phyloP scores from a whole-genome alignment of 176 grass and related monocot genomes.

The Cymbopogon citratus region DNA sequence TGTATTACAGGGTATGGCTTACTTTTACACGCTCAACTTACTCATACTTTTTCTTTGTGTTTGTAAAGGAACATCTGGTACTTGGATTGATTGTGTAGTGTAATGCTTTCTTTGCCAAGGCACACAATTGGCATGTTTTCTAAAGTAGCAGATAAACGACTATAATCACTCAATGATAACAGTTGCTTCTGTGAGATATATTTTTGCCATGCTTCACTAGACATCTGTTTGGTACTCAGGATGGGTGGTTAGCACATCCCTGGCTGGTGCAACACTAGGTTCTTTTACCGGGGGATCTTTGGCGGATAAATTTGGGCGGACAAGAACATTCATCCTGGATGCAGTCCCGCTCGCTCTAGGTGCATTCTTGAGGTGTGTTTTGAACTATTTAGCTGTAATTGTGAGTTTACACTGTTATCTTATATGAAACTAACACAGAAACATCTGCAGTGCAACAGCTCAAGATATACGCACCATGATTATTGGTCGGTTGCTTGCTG shows the following conservation, averaged over 20 bases:
- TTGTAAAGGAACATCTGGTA: not conserved
- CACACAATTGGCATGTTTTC: not conserved
- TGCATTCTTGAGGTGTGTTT: conserved; percentile 79
- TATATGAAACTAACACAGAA: conserved; percentile 3
- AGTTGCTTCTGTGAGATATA: conserved; percentile 1
- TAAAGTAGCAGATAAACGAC: not conserved
- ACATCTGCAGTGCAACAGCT: conserved; percentile 70
- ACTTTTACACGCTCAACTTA: not conserved
- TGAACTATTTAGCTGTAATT: not conserved
- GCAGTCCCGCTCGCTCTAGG: conserved; percentile 75
- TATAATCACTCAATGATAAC: not conserved
- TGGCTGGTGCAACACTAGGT: conserved; percentile 88
- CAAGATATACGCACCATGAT: conserved; percentile 90
- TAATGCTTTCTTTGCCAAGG: not conserved
- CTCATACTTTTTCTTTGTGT: not conserved
- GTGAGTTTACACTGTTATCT: not conserved
- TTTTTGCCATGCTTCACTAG: conserved; percentile 10
- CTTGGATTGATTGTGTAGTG: not conserved
- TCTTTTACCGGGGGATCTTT: conserved; percentile 94
- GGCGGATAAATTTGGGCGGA: conserved; percentile 95
- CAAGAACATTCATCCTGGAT: conserved; percentile 90
- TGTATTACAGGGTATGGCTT: conserved; percentile 62
- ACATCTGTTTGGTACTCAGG: conserved; percentile 40
- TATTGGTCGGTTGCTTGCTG: conserved; percentile 85
- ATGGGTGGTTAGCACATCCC: conserved; percentile 88